A percentile compares a stretch with the other conserved stretches of the same genome.
Conservation (phyloP, 345 rosid genomes). For the Brassica rapa region DNA sequence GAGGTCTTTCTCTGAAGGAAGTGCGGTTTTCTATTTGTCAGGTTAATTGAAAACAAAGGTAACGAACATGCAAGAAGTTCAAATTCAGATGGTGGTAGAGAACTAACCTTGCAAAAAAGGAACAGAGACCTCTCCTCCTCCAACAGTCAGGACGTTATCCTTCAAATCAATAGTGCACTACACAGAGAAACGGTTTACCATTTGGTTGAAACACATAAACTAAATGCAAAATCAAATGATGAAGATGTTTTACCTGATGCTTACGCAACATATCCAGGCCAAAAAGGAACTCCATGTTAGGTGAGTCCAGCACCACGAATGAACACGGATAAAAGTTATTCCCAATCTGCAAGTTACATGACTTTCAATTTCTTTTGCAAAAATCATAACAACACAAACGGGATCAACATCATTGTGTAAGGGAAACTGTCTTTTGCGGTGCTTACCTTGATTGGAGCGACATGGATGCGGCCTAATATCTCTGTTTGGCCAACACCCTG, state of each 20-base stretch:
- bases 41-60: not conserved
- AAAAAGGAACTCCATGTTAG: constrained; percentile 95
- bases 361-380: constrained; percentile 1
- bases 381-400: not conserved
- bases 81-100: constrained; percentile 24
- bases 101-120: constrained; percentile 91
- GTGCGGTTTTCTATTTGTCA: not conserved
- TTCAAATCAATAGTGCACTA: constrained; percentile 95
- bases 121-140: constrained; percentile 96
- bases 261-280: constrained; percentile 99
- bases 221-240: not conserved
- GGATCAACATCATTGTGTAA: too few relatives aligned
- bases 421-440: too few relatives aligned
- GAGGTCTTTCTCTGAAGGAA: constrained; percentile 79
- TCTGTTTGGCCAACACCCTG: constrained; percentile 99
- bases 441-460: constrained; percentile 89
- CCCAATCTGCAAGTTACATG: constrained; percentile 58
- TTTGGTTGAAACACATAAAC: constrained; percentile 16
- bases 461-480: constrained; percentile 95
- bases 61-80: not conserved
- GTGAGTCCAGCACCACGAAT: constrained; percentile 88
- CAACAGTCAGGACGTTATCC: constrained; percentile 83
- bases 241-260: constrained; percentile 76
- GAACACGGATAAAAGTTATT: constrained; percentile 88
- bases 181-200: not conserved